A percentile compares a stretch with the other conserved stretches of the same genome.
These are phyloP conservation scores for Gynostemma pentaphyllum DNA, from an alignment of 306 rosid genomes.

Conservation along the genomic window DNA sequence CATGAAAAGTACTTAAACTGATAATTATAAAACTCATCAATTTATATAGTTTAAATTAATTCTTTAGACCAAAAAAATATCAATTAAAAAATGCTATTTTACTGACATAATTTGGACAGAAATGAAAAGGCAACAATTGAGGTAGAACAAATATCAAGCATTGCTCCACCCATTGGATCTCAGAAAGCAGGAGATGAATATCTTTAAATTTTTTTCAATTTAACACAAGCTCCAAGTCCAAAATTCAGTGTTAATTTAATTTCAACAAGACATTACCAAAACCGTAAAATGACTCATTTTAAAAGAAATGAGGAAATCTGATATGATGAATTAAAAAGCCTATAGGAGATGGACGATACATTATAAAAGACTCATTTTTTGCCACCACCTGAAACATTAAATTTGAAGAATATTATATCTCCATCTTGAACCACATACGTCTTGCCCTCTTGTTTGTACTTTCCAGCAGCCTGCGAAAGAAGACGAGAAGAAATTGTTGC, in stretches of 20 bases:
- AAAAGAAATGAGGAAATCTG: background rate
- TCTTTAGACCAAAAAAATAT: too few relatives aligned
- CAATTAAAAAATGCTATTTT: too few relatives aligned
- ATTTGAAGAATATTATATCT: constrained; percentile 84
- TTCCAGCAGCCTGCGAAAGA: constrained; percentile 15
- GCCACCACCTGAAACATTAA: constrained; percentile 95
- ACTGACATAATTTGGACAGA: background rate
- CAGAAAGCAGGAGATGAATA: background rate
- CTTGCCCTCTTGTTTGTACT: constrained; percentile 92
- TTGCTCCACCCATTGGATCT: background rate
- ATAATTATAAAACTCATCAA: too few relatives aligned
- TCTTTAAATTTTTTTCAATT: background rate
- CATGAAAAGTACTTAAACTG: too few relatives aligned
- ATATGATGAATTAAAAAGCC: constrained; percentile 5
- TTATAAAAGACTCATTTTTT: constrained; percentile 47
- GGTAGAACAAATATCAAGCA: background rate
- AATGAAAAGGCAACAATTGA: background rate
- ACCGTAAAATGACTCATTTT: background rate
- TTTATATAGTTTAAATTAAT: too few relatives aligned
- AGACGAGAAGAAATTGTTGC: background rate
- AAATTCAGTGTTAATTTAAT: constrained; percentile 2
- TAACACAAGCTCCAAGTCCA: constrained; percentile 2
- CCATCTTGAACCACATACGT: constrained; percentile 91
- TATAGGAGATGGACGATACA: background rate
- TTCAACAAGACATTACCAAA: background rate